Evolutionary conservation across 163 green algal species (phyloP).

Genomic region (Coccomyxa subellipsoidea): DNA sequence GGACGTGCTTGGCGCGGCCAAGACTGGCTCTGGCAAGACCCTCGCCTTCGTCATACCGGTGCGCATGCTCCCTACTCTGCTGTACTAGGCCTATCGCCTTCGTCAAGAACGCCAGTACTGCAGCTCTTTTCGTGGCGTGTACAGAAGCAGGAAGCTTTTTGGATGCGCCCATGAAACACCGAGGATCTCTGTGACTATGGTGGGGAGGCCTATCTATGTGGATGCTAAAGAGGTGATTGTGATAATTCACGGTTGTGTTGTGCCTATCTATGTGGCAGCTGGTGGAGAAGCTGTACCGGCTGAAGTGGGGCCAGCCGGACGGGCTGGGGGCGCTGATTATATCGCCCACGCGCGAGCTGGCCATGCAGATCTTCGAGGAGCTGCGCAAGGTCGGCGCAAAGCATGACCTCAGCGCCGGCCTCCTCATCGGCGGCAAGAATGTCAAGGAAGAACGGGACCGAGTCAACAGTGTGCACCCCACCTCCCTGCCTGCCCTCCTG

Average conservation of each 20-base stretch:
- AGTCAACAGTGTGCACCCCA: slow-evolving; percentile 44
- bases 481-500: too few relatives aligned
- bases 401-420: slow-evolving; percentile 71
- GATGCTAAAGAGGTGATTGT: too few relatives aligned
- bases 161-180: too few relatives aligned
- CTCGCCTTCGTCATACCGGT: slow-evolving; percentile 94
- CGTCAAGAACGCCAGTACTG: too few relatives aligned
- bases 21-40: slow-evolving; percentile 98
- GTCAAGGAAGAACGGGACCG: slow-evolving; percentile 77
- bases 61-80: too few relatives aligned
- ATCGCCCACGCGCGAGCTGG: slow-evolving; percentile 93
- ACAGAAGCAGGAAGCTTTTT: too few relatives aligned
- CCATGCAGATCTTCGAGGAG: slow-evolving; percentile 86
- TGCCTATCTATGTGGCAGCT: too few relatives aligned
- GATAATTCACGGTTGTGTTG: background rate
- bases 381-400: slow-evolving; percentile 62
- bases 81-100: too few relatives aligned
- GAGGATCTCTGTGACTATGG: too few relatives aligned
- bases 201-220: too few relatives aligned
- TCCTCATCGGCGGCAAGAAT: slow-evolving; percentile 94
- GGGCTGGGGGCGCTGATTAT: slow-evolving; percentile 93
- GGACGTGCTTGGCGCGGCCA: slow-evolving; percentile 95
- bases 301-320: slow-evolving; percentile 79
- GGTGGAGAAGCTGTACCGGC: slow-evolving; percentile 86
- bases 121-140: too few relatives aligned